Evolutionary conservation across 1,139 yeast genomes (phyloP).

Genomic region (Lodderomyces margitis): DNA sequence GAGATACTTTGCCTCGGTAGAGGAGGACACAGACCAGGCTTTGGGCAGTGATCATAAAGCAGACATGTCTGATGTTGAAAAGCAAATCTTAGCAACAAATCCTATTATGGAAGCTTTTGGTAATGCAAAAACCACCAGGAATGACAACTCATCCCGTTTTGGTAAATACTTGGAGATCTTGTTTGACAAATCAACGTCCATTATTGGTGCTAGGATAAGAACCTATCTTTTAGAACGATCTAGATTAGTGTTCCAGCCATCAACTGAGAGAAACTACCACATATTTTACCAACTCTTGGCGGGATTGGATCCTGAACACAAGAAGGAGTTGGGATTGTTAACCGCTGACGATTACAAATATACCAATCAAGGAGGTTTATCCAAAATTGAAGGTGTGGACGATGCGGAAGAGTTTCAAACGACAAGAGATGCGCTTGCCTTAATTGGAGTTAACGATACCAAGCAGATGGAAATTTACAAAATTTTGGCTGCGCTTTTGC

Average conservation of each 20-base stretch:
- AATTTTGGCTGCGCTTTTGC: conserved; percentile 84
- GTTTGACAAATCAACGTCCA: conserved; percentile 69
- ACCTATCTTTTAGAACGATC: conserved; percentile 92
- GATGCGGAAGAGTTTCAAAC: conserved; percentile 74
- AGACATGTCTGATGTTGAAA: conserved; percentile 89
- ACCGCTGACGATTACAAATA: conserved; percentile 71
- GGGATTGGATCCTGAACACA: conserved; percentile 67
- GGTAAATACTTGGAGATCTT: conserved; percentile 94
- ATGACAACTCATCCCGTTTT: conserved; percentile 95
- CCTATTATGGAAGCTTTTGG: conserved; percentile 99
- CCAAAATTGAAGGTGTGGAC: conserved; percentile 73
- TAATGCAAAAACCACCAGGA: conserved; percentile 95
- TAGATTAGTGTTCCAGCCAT: conserved; percentile 90
- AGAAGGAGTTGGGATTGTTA: conserved; percentile 57
- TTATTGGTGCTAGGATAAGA: conserved; percentile 91
- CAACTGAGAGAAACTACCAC: conserved; percentile 87
- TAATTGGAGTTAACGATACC: conserved; percentile 68
- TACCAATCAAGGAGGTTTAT: conserved; percentile 86
- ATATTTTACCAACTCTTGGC: conserved; percentile 88
- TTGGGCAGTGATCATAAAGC: conserved; percentile 38
- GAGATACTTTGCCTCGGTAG: conserved; percentile 97
- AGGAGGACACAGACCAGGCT: conserved; percentile 43
- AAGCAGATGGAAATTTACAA: conserved; percentile 71
- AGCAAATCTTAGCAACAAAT: conserved; percentile 93
- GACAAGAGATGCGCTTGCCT: conserved; percentile 71